Evolutionary conservation across 2,329 filamentous ascomycete species (phyloP).

Genomic region (Alternaria gaisen): DNA sequence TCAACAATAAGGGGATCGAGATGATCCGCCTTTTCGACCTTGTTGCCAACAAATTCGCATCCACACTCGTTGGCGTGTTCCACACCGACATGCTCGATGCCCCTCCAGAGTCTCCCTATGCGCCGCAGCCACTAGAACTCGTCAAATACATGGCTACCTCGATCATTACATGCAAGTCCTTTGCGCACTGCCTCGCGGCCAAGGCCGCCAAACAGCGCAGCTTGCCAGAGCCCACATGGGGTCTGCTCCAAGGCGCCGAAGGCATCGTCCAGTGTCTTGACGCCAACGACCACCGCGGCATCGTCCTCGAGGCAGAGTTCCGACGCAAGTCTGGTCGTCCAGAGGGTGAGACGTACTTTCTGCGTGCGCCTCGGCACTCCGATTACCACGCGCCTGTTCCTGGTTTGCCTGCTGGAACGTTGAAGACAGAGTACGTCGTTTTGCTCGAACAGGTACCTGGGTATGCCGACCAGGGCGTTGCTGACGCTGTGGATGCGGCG

Average conservation of each 20-base stretch:
- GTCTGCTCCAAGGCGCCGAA: constrained; percentile 78
- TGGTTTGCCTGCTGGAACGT: constrained; percentile 40
- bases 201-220: constrained; percentile 81
- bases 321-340: constrained; percentile 82
- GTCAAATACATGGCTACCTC: constrained; percentile 89
- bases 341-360: constrained; percentile 73
- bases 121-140: constrained; percentile 67
- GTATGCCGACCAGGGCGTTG: constrained; percentile 34
- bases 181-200: constrained; percentile 76
- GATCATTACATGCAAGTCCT: constrained; percentile 75
- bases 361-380: constrained; percentile 43
- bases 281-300: constrained; percentile 61
- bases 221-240: constrained; percentile 78
- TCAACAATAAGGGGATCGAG: constrained; percentile 51
- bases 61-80: constrained; percentile 80
- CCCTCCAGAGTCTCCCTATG: constrained; percentile 52
- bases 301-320: constrained; percentile 87
- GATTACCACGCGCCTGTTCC: constrained; percentile 28
- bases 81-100: constrained; percentile 77
- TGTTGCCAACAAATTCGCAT: constrained; percentile 71
- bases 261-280: constrained; percentile 77
- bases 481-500: constrained; percentile 35
- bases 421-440: constrained; percentile 61
- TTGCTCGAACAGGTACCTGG: constrained; percentile 77
- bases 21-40: constrained; percentile 70